Evolutionary conservation across 192 early-diverging fungal species (phyloP).

Genomic region (Podila horticola): DNA sequence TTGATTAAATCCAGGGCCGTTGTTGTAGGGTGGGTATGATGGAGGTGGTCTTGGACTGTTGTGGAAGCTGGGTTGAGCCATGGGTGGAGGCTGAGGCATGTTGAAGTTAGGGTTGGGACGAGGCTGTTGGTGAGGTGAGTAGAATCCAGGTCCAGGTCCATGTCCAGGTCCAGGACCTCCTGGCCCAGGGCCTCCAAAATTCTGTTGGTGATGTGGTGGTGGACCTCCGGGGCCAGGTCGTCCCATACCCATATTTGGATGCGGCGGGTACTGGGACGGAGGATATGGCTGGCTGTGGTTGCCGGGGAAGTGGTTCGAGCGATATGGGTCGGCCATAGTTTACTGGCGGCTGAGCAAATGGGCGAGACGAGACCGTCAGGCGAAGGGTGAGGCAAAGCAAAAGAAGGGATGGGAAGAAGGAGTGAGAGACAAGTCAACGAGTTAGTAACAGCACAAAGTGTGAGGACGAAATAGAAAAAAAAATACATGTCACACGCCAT

Average conservation of each 20-base stretch:
- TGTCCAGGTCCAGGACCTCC: neutral
- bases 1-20: constrained; percentile 17
- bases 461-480: too few species aligned
- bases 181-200: constrained; percentile 4
- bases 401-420: too few species aligned
- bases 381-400: too few species aligned
- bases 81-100: constrained; percentile 12
- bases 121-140: neutral
- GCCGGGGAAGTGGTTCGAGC: neutral
- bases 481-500: too few species aligned
- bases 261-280: neutral
- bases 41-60: neutral
- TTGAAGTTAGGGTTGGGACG: constrained; percentile 4
- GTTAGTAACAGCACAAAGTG: too few species aligned
- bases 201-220: constrained; percentile 22
- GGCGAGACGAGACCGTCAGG: neutral
- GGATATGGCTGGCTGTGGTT: neutral
- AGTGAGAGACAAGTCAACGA: too few species aligned
- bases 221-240: constrained; percentile 11
- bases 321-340: constrained; percentile 4
- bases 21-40: constrained; percentile 24
- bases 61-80: constrained; percentile 24
- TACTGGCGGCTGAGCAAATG: neutral
- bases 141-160: neutral
- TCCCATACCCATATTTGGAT: constrained; percentile 6